Percentiles rank a stretch among this genome's conserved stretches.
phyloP scores from a whole-genome alignment of 495 filamentous ascomycete genomes.

The Staphylotrichum longicolle region DNA sequence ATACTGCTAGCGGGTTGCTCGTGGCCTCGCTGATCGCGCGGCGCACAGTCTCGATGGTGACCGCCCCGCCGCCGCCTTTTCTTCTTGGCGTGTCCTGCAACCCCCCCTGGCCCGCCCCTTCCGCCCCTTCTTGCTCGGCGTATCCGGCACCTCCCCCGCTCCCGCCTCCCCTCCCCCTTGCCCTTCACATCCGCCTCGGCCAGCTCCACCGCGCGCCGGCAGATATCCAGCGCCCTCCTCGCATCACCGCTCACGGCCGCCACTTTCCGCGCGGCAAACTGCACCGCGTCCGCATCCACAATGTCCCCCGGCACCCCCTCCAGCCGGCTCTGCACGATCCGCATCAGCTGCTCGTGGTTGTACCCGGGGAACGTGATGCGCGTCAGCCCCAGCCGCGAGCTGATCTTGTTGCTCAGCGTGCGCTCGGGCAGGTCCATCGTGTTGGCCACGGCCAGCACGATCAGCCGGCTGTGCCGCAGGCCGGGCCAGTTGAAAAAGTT shows the following conservation, averaged over 20 bases:
- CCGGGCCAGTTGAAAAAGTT: conserved; percentile 99
- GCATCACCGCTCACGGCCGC: conserved; percentile 96
- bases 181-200: conserved; percentile 66
- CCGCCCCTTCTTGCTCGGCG: conserved; percentile 38
- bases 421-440: conserved; percentile 99
- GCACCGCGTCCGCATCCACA: conserved; percentile 88
- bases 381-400: conserved; percentile 80
- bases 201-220: conserved; percentile 90
- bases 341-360: conserved; percentile 96
- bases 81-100: conserved; percentile 20
- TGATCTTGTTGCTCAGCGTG: conserved; percentile 97
- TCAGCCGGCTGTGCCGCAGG: conserved; percentile 82
- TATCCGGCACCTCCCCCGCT: conserved; percentile 32
- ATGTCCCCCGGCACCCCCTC: conserved; percentile 83
- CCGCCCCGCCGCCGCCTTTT: conserved; percentile 47
- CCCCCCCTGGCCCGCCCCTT: background rate
- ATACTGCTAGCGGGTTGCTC: conserved; percentile 83
- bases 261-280: conserved; percentile 95
- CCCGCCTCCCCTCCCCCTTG: background rate
- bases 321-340: conserved; percentile 88
- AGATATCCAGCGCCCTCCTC: conserved; percentile 89
- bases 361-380: conserved; percentile 97
- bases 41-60: conserved; percentile 91
- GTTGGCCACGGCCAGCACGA: conserved; percentile 96
- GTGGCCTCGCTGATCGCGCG: conserved; percentile 94